Conservation (phyloP, 2,329 filamentous ascomycete species). For the Basipetospora sp. region DNA sequence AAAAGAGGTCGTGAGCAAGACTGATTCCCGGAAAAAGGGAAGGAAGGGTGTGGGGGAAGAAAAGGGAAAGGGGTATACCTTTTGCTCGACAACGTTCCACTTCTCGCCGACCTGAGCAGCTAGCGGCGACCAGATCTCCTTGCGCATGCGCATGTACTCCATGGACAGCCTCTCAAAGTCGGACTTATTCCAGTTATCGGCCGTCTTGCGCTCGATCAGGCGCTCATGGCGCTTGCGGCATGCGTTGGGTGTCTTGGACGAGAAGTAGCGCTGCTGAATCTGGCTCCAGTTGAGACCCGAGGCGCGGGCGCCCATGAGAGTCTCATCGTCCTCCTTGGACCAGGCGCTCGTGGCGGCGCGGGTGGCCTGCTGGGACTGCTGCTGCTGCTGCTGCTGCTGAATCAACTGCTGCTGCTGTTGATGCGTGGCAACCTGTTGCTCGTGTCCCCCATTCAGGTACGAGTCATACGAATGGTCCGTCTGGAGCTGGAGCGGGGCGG, state of each 20-base stretch:
- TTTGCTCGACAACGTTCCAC: slow-evolving; percentile 56
- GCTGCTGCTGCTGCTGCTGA: too few relatives aligned
- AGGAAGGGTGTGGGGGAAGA: too few relatives aligned
- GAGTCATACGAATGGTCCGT: slow-evolving; percentile 10
- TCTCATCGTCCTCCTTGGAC: slow-evolving; percentile 60
- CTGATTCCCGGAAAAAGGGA: too few relatives aligned
- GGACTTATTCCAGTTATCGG: slow-evolving; percentile 64
- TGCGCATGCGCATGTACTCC: slow-evolving; percentile 65
- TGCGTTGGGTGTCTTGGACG: slow-evolving; percentile 63
- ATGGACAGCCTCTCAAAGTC: slow-evolving; percentile 61
- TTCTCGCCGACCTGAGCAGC: slow-evolving; percentile 65
- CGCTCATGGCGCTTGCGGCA: slow-evolving; percentile 82
- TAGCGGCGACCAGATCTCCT: slow-evolving; percentile 67
- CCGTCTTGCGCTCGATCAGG: slow-evolving; percentile 59
- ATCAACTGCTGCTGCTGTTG: too few relatives aligned
- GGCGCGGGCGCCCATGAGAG: slow-evolving; percentile 55
- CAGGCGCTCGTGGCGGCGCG: slow-evolving; percentile 53
- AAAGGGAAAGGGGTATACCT: too few relatives aligned
- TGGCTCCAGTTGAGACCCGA: slow-evolving; percentile 71
- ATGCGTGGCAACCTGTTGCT: too few relatives aligned
- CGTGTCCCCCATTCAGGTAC: slow-evolving; percentile 17
- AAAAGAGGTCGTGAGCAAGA: slow-evolving; percentile 7
- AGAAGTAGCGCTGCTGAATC: slow-evolving; percentile 64
- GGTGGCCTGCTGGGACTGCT: slow-evolving; percentile 22
- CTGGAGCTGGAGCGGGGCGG: slow-evolving; percentile 17